phyloP scores from a whole-genome alignment of 2,329 filamentous ascomycete genomes.

The Fusarium mangiferae region DNA sequence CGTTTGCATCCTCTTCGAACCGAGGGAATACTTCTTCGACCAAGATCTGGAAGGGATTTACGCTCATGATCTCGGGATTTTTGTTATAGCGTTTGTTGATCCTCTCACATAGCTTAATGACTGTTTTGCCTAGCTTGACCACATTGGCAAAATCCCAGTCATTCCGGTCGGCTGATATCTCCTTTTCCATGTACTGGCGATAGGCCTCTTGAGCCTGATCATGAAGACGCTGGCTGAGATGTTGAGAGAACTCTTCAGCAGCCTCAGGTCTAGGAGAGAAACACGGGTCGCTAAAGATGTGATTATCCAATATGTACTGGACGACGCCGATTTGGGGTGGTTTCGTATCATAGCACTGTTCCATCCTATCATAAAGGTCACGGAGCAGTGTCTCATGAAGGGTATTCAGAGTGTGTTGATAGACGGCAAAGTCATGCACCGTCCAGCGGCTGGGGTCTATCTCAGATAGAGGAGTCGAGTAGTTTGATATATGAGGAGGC shows the following conservation, averaged over 20 bases:
- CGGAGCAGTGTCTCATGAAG: slow-evolving; percentile 85
- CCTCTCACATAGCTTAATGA: slow-evolving; percentile 85
- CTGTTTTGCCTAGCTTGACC: slow-evolving; percentile 85
- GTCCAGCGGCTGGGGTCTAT: slow-evolving; percentile 74
- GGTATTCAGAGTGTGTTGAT: slow-evolving; percentile 78
- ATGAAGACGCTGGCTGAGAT: slow-evolving; percentile 77
- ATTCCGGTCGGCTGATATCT: slow-evolving; percentile 82
- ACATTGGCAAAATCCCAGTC: slow-evolving; percentile 93
- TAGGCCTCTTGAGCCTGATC: slow-evolving; percentile 84
- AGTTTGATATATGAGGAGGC: slow-evolving; percentile 64
- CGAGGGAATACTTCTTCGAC: slow-evolving; percentile 87
- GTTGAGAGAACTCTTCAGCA: slow-evolving; percentile 75
- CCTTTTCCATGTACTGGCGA: slow-evolving; percentile 77
- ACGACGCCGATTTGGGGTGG: slow-evolving; percentile 82
- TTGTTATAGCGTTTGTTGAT: slow-evolving; percentile 93
- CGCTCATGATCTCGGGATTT: slow-evolving; percentile 86
- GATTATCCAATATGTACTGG: slow-evolving; percentile 82
- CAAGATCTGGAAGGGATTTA: slow-evolving; percentile 72
- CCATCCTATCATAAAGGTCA: slow-evolving; percentile 87
- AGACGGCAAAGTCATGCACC: slow-evolving; percentile 72
- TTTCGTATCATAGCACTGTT: slow-evolving; percentile 90
- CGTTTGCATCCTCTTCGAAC: slow-evolving; percentile 89
- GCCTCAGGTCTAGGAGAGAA: slow-evolving; percentile 79
- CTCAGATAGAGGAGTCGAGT: slow-evolving; percentile 61
- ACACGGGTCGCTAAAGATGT: slow-evolving; percentile 80